Evolutionary conservation across 2,329 filamentous ascomycete species (phyloP).

Genomic region (Ophidiomyces ophidiicola): DNA sequence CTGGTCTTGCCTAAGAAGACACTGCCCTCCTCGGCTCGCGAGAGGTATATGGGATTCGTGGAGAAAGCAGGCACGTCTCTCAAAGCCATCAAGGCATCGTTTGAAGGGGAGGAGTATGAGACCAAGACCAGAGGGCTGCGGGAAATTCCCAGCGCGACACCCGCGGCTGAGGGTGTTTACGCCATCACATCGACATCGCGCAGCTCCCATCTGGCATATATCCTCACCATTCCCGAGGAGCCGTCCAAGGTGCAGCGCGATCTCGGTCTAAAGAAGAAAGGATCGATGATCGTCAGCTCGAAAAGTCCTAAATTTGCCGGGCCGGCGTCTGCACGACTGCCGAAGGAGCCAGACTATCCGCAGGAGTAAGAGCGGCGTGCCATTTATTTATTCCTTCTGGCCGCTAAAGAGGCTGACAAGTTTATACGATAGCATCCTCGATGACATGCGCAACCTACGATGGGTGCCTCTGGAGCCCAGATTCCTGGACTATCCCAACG

Average conservation of each 20-base stretch:
- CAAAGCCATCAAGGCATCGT: slow-evolving; percentile 57
- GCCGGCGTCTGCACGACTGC: slow-evolving; percentile 51
- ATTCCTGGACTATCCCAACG: slow-evolving; percentile 60
- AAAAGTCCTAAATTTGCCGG: slow-evolving; percentile 65
- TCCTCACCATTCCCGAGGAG: slow-evolving; percentile 60
- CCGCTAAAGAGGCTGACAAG: too few species aligned
- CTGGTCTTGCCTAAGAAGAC: slow-evolving; percentile 75
- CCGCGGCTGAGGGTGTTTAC: slow-evolving; percentile 77
- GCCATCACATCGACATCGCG: slow-evolving; percentile 60
- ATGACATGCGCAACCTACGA: slow-evolving; percentile 59
- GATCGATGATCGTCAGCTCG: slow-evolving; percentile 65
- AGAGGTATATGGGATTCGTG: slow-evolving; percentile 71
- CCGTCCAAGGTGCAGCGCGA: slow-evolving; percentile 61
- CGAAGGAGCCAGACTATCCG: slow-evolving; percentile 56
- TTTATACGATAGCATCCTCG: slow-evolving; percentile 43
- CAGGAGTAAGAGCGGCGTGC: slow-evolving; percentile 44
- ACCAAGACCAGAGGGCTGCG: slow-evolving; percentile 64
- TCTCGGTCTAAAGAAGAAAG: slow-evolving; percentile 57
- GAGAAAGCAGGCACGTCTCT: slow-evolving; percentile 59
- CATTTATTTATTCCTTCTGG: not conserved
- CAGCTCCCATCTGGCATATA: slow-evolving; percentile 66
- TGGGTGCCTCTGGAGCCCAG: slow-evolving; percentile 65
- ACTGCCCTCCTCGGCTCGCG: slow-evolving; percentile 54
- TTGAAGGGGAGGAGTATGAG: slow-evolving; percentile 56
- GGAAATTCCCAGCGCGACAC: slow-evolving; percentile 55